Evolutionary conservation across 2,329 filamentous ascomycete genomes (phyloP).

Genomic region (Pseudophaeomoniella oleicola): DNA sequence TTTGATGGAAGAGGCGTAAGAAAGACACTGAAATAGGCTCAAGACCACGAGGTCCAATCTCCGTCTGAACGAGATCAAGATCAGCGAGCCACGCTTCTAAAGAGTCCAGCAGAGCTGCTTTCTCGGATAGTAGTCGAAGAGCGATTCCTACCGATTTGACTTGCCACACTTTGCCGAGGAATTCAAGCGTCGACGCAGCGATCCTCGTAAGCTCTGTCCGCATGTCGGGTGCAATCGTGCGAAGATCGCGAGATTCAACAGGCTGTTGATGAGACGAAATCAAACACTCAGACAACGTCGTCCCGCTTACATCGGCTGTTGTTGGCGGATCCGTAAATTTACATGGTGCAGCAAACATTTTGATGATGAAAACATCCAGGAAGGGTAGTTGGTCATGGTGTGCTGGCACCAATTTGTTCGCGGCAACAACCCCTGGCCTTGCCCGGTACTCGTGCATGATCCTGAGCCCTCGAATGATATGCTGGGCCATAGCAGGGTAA

Average conservation of each 20-base stretch:
- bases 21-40: conserved; percentile 20
- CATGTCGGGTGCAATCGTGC: conserved; percentile 23
- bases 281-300: conserved; percentile 8
- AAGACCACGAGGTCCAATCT: conserved; percentile 7
- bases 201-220: conserved; percentile 20
- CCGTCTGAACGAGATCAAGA: conserved; percentile 13
- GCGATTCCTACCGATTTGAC: conserved; percentile 12
- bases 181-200: conserved; percentile 17
- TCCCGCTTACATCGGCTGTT: conserved; percentile 7
- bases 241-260: conserved; percentile 11
- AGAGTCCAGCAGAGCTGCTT: conserved; percentile 15
- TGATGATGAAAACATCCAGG: conserved; percentile 28
- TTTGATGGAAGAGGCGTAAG: conserved; percentile 19
- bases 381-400: conserved; percentile 19
- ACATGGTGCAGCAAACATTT: conserved; percentile 27
- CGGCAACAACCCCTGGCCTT: conserved; percentile 18
- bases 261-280: conserved; percentile 11
- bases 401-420: conserved; percentile 17
- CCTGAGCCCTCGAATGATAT: conserved; percentile 27
- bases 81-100: conserved; percentile 19
- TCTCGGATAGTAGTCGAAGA: conserved; percentile 16
- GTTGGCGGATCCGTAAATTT: conserved; percentile 21
- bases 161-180: conserved; percentile 17
- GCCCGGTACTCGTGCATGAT: conserved; percentile 28
- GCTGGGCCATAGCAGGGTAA: conserved; percentile 26